Evolutionary conservation across 495 filamentous ascomycete species (phyloP), one percentile per base, ranked within the genome.

Genomic region (Podospora pseudoanserina): DNA sequence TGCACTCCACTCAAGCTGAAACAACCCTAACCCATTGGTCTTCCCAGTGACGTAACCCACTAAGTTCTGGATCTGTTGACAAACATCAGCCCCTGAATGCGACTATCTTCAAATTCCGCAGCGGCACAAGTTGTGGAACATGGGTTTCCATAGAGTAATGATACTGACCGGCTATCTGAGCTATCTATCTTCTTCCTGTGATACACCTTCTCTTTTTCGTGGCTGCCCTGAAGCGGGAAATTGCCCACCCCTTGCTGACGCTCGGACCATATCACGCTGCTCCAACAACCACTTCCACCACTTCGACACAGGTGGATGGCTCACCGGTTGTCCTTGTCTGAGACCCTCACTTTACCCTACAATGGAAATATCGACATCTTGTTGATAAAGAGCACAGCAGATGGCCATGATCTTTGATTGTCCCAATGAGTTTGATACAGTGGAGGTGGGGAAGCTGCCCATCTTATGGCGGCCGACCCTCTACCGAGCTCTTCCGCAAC

Each of bases 21-120:
- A 32, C 30, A 66, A 13, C 64, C 64, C 64, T 66, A 66, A 66
- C 64, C 64, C 64, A 26, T 6, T 54, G 18, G 49, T 58, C 30
- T 57, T 23, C 39, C 39, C 39, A 13, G 9, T 49, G 39, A 49
- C 39, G 39, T 49, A 49, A 13, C 15, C 9, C 3, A 49, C 39
- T 11, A 49, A 49, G 39, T 11, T 49, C 39, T 9, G 39, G 39
- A 11, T 11, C 7, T 49, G 39, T 49, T 49, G 39, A 49, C 39
- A 49, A 49, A 49, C 39, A 49, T 49, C 6, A 49, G 9, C 39
- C 39, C 39, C 39, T 49, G 39, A 49, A 49, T 13, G 39, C 15
- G 39, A 18, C 2, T 49, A 3, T 49, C 39, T 13, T 49, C 39
- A 49, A 49, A 49, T 49, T 5, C 39, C 39, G 39, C 39, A 49